Evolutionary conservation across 768 basidiomycete species (phyloP).

Genomic region (Termitomyces sp.): DNA sequence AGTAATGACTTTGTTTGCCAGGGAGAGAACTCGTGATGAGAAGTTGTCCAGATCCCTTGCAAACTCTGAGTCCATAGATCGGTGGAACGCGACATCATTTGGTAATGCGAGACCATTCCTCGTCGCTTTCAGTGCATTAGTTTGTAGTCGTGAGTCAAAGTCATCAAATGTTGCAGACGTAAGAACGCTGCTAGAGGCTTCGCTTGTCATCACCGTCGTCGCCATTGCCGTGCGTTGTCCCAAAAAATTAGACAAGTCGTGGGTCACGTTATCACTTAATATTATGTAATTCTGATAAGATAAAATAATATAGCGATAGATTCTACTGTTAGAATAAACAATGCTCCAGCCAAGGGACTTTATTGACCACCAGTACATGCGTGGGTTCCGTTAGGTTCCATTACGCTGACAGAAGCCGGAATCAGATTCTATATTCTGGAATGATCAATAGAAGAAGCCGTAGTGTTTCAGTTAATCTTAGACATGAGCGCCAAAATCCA

Average conservation of each 20-base stretch:
- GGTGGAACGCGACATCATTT: constrained; percentile 82
- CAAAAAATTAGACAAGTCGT: neutral
- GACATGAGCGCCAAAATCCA: constrained; percentile 4
- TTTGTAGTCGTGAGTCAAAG: constrained; percentile 58
- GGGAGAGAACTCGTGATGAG: constrained; percentile 57
- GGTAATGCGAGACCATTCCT: constrained; percentile 60
- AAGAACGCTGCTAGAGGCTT: constrained; percentile 11
- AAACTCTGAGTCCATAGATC: constrained; percentile 73
- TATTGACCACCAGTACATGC: neutral
- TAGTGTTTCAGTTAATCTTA: neutral
- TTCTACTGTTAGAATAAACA: too few species aligned
- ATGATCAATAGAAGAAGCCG: neutral
- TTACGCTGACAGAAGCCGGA: neutral
- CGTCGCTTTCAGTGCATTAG: constrained; percentile 58
- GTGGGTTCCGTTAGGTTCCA: neutral
- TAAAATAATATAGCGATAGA: too few species aligned
- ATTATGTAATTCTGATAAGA: neutral
- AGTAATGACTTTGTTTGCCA: constrained; percentile 62
- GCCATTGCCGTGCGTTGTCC: too few species aligned
- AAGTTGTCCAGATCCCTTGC: constrained; percentile 68
- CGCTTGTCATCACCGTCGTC: constrained; percentile 9
- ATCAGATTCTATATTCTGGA: neutral
- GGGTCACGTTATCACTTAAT: neutral
- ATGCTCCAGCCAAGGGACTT: too few species aligned
- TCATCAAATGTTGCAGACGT: constrained; percentile 35